These are phyloP conservation scores for Fusarium torreyae DNA, from an alignment of 2,329 filamentous ascomycete species.

Conservation along the genomic window DNA sequence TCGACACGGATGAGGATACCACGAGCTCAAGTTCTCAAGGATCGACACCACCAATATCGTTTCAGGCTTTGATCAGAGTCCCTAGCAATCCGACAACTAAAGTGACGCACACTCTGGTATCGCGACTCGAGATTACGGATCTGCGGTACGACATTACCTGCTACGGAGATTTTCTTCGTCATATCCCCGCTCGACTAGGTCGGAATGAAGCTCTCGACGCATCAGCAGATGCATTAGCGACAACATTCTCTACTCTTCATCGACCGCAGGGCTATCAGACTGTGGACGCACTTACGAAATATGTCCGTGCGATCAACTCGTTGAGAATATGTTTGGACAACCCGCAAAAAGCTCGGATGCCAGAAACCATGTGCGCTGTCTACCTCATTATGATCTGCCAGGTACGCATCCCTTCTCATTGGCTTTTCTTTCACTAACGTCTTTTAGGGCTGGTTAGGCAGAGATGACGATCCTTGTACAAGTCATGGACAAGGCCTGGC, in stretches of 20 bases:
- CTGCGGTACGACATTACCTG: conserved; percentile 63
- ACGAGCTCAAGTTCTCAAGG: background rate
- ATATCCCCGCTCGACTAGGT: conserved; percentile 63
- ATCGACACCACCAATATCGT: conserved; percentile 10
- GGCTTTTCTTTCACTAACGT: background rate
- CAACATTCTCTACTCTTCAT: conserved; percentile 47
- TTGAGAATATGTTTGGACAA: conserved; percentile 50
- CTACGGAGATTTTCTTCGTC: conserved; percentile 62
- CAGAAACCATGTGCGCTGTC: conserved; percentile 56
- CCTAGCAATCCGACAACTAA: conserved; percentile 54
- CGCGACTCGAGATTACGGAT: conserved; percentile 57
- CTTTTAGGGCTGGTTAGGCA: conserved; percentile 52
- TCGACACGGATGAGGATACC: conserved; percentile 23
- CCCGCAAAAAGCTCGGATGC: conserved; percentile 46
- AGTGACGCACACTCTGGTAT: conserved; percentile 48
- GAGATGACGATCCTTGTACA: conserved; percentile 43
- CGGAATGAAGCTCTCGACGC: conserved; percentile 62
- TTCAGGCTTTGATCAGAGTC: conserved; percentile 13
- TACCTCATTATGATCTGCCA: conserved; percentile 57
- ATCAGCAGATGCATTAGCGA: conserved; percentile 52
- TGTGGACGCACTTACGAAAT: conserved; percentile 49
- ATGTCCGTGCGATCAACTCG: conserved; percentile 51
- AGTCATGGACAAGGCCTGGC: conserved; percentile 55
- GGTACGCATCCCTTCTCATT: conserved; percentile 36
- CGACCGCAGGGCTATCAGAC: conserved; percentile 30